Conservation (phyloP, 257 asterid species). For the Anisodus acutangulus region DNA sequence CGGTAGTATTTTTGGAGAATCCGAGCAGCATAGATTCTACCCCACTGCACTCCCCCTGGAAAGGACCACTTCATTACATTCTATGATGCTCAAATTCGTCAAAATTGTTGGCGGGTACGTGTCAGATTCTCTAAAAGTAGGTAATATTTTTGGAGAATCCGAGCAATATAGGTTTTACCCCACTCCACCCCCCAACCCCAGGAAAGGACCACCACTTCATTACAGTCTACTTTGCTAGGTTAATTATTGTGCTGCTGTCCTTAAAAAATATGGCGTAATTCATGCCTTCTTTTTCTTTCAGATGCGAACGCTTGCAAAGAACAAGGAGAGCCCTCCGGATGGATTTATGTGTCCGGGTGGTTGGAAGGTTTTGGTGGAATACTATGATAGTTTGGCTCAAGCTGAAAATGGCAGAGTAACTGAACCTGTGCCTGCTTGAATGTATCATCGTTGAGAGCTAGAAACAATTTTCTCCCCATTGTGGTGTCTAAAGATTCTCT, state of each 20-base stretch:
- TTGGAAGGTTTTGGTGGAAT: slow-evolving; percentile 92
- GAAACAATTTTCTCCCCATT: background rate
- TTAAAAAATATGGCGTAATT: background rate
- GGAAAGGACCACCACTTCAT: background rate
- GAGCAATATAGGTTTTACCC: background rate
- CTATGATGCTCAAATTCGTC: background rate
- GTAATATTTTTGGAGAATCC: background rate
- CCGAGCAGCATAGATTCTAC: no score
- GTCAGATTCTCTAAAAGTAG: background rate
- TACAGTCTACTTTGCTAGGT: background rate
- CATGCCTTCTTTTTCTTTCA: slow-evolving; percentile 29
- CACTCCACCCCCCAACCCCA: background rate
- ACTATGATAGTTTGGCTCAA: slow-evolving; percentile 68
- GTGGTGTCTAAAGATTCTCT: slow-evolving; percentile 5
- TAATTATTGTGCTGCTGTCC: background rate
- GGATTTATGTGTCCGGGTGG: slow-evolving; percentile 99
- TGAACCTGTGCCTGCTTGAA: slow-evolving; percentile 61
- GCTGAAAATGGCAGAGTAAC: slow-evolving; percentile 63
- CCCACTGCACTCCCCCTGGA: no score
- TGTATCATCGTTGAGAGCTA: slow-evolving; percentile 3
- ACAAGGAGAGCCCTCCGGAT: slow-evolving; percentile 81
- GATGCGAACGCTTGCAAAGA: slow-evolving; percentile 94
- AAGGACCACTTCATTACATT: no score
- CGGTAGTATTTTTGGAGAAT: no score
- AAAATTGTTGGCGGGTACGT: background rate